Conservation (phyloP, 345 rosid genomes). For the Arabis alpina region DNA sequence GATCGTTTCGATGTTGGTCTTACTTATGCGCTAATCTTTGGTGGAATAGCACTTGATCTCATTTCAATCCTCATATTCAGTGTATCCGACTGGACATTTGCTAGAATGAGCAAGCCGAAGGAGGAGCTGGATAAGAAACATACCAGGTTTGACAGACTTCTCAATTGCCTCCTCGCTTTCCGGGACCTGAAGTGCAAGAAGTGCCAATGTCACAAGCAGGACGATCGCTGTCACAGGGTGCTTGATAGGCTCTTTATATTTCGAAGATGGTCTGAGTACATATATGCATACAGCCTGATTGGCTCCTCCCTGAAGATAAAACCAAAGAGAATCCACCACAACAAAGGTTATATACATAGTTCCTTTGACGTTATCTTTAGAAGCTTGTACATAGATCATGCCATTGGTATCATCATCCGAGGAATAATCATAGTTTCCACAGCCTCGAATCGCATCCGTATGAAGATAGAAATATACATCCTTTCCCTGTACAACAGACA, state of each 20-base stretch:
- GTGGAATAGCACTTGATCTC: constrained; percentile 34
- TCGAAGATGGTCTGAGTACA: constrained; percentile 56
- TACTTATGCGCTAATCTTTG: constrained; percentile 36
- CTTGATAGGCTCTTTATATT: constrained; percentile 39
- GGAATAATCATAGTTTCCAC: neutral
- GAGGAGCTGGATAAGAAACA: neutral
- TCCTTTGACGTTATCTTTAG: neutral
- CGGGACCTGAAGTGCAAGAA: constrained; percentile 7
- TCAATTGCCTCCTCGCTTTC: constrained; percentile 40
- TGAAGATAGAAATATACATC: neutral
- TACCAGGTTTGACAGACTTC: neutral
- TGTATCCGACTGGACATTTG: constrained; percentile 60
- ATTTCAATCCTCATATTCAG: constrained; percentile 45
- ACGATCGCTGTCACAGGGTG: neutral
- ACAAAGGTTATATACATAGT: constrained; percentile 20
- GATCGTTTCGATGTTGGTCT: constrained; percentile 35
- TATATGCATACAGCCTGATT: constrained; percentile 52
- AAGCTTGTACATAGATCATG: neutral
- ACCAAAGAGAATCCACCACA: constrained; percentile 31
- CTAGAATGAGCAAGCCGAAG: constrained; percentile 15
- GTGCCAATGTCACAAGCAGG: neutral
- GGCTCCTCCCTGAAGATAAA: constrained; percentile 46
- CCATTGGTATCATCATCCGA: neutral
- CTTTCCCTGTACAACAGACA: neutral
- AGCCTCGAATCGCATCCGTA: neutral